These are phyloP conservation scores for Naganishia sp. DNA, from an alignment of 1,284 basidiomycete genomes.

Conservation along the genomic window DNA sequence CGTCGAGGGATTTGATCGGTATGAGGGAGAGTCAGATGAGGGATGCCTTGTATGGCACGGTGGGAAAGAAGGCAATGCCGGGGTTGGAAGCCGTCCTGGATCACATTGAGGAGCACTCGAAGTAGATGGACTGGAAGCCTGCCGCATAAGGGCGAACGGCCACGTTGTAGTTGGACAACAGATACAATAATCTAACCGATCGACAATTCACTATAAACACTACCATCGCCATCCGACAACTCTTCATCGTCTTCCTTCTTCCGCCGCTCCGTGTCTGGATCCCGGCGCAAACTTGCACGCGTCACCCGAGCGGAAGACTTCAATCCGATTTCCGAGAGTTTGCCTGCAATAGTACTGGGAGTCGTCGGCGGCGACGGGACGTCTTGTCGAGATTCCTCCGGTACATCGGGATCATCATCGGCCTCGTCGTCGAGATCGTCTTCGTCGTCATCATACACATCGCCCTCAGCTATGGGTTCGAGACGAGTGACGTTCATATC, in stretches of 20 bases:
- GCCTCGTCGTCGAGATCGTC: constrained; percentile 1
- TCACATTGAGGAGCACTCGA: constrained; percentile 19
- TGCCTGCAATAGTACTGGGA: constrained; percentile 8
- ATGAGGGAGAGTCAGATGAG: constrained; percentile 27
- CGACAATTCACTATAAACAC: constrained; percentile 25
- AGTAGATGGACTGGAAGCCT: not conserved
- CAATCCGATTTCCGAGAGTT: not conserved
- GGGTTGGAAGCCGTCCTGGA: constrained; percentile 31
- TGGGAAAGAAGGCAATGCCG: constrained; percentile 23
- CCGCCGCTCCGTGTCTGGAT: not conserved
- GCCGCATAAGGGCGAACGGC: not conserved
- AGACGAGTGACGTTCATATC: not conserved
- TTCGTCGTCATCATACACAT: not conserved
- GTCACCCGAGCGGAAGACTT: not conserved
- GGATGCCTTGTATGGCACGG: constrained; percentile 30
- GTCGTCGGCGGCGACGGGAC: constrained; percentile 1
- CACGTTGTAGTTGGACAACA: not conserved
- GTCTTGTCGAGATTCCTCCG: not conserved
- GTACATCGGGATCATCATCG: not conserved
- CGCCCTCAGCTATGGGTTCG: not conserved
- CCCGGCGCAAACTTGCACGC: not conserved
- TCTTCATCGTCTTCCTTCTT: not conserved
- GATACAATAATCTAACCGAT: not conserved
- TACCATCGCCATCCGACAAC: constrained; percentile 19
- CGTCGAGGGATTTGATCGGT: constrained; percentile 25